Base-by-base conservation (phyloP, 805 yeast species). In the Debaryomyces hansenii region DNA sequence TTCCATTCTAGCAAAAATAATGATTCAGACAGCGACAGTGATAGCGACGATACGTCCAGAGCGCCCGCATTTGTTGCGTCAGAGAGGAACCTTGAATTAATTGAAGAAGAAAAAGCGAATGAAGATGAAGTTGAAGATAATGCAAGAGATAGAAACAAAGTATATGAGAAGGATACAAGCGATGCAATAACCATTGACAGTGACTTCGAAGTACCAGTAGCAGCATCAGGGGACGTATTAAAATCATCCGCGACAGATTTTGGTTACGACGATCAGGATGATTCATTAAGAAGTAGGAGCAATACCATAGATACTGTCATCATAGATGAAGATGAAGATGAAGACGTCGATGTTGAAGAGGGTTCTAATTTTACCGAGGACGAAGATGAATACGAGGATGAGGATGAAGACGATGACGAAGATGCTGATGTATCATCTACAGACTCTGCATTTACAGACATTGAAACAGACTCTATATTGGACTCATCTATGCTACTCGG, bases 381-480 rank as follows among this genome's bases (percentile, higher is more conserved):
- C 31, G 56, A 46, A 15, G 56, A 56, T 21, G 57, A 55, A 16
- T 63, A 66, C 21, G 51, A 54, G 24, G 66, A 65, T n/a, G 64
- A 60, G 9, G 64, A 53, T 15, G 65, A 58, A 29, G 62, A 55
- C n/a, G 67, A 56, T 10, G 66, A 63, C 20, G 65, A 56, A 20
- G 55, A 53, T 15, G 58, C 61, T 9, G 67, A 59, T 14, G 53
- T 51, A 4, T 63, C 70, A 0, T 60, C 70, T 8, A 54, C 64
- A 5, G 77, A 73, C 39, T 70, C 77, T 2, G 75, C 74, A 11
- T 70, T 72, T 47, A 73, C 76, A 0, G 78, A 72, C 40, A 66
- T 71, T 9, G 77, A 72, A 41, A 63, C 63, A 4, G 73, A 66
- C 33, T 69, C 74, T 2, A 57, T 68, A n/a, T 50, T 64, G 29